Percentiles rank a stretch among this genome's conserved stretches.
phyloP scores from a whole-genome alignment of 2,329 filamentous ascomycete species.

The Rachicladosporium sp. region DNA sequence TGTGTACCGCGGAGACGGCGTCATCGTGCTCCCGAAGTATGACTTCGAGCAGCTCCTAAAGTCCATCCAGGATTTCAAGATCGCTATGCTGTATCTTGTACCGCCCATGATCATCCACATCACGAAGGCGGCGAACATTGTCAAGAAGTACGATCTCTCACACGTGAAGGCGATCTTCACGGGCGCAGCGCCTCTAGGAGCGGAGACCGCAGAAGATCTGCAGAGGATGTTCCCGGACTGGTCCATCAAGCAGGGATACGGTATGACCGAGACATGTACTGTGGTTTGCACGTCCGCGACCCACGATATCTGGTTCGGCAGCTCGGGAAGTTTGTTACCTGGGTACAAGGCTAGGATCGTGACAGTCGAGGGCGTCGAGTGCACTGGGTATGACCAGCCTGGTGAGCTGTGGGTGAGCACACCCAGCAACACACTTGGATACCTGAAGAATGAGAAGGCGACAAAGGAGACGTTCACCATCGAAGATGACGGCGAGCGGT shows the following conservation, averaged over 20 bases:
- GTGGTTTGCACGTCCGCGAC: conserved; percentile 50
- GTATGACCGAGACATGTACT: conserved; percentile 65
- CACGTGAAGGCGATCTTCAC: conserved; percentile 55
- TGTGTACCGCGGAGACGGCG: conserved; percentile 59
- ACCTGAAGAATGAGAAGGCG: conserved; percentile 75
- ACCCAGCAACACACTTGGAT: conserved; percentile 68
- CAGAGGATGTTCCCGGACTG: conserved; percentile 50
- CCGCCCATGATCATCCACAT: conserved; percentile 73
- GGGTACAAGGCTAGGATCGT: conserved; percentile 55
- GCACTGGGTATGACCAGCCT: conserved; percentile 57
- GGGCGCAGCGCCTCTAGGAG: conserved; percentile 65
- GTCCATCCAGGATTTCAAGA: conserved; percentile 56
- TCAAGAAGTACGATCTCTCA: conserved; percentile 58
- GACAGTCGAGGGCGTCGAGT: conserved; percentile 54
- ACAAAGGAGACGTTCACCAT: conserved; percentile 57
- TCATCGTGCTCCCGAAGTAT: conserved; percentile 63
- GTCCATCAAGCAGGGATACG: conserved; percentile 51
- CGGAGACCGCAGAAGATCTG: conserved; percentile 57
- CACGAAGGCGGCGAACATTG: conserved; percentile 49
- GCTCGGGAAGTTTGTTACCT: conserved; percentile 58
- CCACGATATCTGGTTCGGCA: conserved; percentile 57
- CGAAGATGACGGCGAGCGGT: conserved; percentile 46
- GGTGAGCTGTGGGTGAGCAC: conserved; percentile 72
- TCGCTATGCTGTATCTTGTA: conserved; percentile 56
- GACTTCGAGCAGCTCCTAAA: conserved; percentile 54